Percentiles rank a stretch among this genome's conserved stretches.
These are phyloP conservation scores for Jackrogersella minutella DNA, from an alignment of 495 filamentous ascomycete species.

Conservation along the genomic window DNA sequence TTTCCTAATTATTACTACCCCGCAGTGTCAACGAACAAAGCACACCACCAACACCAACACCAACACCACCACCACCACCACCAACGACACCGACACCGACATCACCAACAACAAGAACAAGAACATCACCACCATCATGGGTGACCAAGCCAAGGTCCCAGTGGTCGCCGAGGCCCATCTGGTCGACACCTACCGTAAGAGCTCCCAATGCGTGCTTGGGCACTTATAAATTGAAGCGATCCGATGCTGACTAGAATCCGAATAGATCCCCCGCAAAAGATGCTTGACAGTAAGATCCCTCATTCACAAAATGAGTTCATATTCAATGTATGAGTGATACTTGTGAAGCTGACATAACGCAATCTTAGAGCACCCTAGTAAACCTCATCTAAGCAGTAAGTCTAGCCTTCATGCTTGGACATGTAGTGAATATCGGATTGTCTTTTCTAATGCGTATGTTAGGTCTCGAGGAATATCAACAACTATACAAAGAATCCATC, in stretches of 20 bases:
- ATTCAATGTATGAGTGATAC: neutral
- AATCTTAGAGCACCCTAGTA: conserved; percentile 64
- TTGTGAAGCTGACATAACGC: conserved; percentile 42
- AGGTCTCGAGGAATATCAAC: conserved; percentile 85
- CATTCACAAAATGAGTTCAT: conserved; percentile 7
- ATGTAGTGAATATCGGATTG: conserved; percentile 3
- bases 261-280: conserved; percentile 64
- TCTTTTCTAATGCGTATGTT: conserved; percentile 17
- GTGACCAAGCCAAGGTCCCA: conserved; percentile 67
- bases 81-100: conserved; percentile 36
- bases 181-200: conserved; percentile 80
- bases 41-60: conserved; percentile 11
- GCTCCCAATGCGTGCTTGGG: conserved; percentile 16
- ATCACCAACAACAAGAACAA: conserved; percentile 24
- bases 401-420: neutral
- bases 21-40: conserved; percentile 37
- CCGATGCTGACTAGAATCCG: conserved; percentile 28
- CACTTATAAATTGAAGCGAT: neutral
- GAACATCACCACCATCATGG: conserved; percentile 64
- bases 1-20: conserved; percentile 33
- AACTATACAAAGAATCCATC: conserved; percentile 96
- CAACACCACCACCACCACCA: conserved; percentile 21
- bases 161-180: conserved; percentile 87
- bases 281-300: conserved; percentile 66
- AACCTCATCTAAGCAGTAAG: conserved; percentile 64